Conservation (phyloP, 2,329 filamentous ascomycete genomes). For the Paraphaeosphaeria sporulosa region DNA sequence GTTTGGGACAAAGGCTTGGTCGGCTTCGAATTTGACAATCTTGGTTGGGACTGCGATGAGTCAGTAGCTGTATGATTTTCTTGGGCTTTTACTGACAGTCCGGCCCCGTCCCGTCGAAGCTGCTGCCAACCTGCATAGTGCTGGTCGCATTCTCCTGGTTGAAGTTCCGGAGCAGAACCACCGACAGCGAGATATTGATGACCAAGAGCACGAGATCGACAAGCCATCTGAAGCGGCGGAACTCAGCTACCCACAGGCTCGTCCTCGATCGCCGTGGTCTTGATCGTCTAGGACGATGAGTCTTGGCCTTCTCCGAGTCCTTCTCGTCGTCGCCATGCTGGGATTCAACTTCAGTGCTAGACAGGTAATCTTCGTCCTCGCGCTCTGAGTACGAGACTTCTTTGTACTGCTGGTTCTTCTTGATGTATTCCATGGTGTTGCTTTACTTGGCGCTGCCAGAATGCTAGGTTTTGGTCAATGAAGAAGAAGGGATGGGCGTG, state of each 20-base stretch:
- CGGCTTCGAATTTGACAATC: constrained; percentile 19
- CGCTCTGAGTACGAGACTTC: constrained; percentile 1
- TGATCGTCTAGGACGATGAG: background rate
- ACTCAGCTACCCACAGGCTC: constrained; percentile 3
- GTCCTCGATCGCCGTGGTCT: background rate
- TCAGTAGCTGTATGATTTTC: background rate
- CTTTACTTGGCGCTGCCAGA: background rate
- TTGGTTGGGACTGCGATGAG: constrained; percentile 15
- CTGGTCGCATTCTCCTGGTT: constrained; percentile 5
- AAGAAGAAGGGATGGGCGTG: no score
- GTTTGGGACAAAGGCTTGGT: constrained; percentile 17
- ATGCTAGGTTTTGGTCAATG: no score
- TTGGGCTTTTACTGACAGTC: background rate
- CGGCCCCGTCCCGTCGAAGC: constrained; percentile 7
- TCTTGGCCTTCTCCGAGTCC: background rate
- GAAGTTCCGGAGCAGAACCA: constrained; percentile 8
- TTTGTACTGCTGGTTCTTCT: constrained; percentile 9
- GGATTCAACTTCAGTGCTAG: constrained; percentile 8
- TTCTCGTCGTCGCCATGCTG: constrained; percentile 1
- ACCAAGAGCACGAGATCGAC: constrained; percentile 13
- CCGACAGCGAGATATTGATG: constrained; percentile 15
- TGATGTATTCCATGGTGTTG: background rate
- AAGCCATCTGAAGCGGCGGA: constrained; percentile 13
- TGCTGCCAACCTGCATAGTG: constrained; percentile 11
- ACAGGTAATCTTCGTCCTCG: constrained; percentile 3